Evolutionary conservation across 805 yeast species (phyloP).

Genomic region (Alloascoidea hylecoeti): DNA sequence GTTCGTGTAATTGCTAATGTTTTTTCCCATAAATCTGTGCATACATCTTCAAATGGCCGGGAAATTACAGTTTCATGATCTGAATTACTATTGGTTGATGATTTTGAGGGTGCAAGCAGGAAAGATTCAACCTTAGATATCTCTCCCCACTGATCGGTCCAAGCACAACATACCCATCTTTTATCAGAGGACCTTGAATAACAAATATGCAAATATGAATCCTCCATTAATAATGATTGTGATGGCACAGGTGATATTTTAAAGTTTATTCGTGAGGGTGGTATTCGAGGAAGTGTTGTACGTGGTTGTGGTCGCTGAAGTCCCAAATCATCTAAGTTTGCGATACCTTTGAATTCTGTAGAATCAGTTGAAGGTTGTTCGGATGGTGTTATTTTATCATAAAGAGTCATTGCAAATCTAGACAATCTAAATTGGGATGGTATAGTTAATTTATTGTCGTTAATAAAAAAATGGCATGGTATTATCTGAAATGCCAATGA

Average conservation of each 20-base stretch:
- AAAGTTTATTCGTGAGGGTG: constrained; percentile 16
- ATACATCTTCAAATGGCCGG: constrained; percentile 15
- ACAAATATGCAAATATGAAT: constrained; percentile 71
- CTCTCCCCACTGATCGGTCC: constrained; percentile 78
- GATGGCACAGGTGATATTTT: constrained; percentile 12
- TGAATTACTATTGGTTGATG: neutral
- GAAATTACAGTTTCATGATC: constrained; percentile 2
- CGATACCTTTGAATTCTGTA: no score
- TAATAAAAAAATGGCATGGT: constrained; percentile 9
- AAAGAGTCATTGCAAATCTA: constrained; percentile 14
- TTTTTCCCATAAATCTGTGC: constrained; percentile 17
- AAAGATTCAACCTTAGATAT: constrained; percentile 45
- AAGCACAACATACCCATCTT: constrained; percentile 75
- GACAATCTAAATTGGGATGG: constrained; percentile 14
- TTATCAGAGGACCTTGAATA: constrained; percentile 73
- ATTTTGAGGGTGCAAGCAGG: constrained; percentile 8
- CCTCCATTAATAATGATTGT: constrained; percentile 35
- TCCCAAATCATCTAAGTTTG: no score
- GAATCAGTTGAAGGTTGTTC: neutral
- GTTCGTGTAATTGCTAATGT: constrained; percentile 12
- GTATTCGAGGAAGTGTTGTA: constrained; percentile 16
- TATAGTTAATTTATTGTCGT: constrained; percentile 13
- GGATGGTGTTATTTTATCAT: constrained; percentile 13
- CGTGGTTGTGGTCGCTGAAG: neutral
- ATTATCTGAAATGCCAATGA: constrained; percentile 6